Base-by-base conservation (phyloP, 306 rosid genomes). In the Medicago truncatula region DNA sequence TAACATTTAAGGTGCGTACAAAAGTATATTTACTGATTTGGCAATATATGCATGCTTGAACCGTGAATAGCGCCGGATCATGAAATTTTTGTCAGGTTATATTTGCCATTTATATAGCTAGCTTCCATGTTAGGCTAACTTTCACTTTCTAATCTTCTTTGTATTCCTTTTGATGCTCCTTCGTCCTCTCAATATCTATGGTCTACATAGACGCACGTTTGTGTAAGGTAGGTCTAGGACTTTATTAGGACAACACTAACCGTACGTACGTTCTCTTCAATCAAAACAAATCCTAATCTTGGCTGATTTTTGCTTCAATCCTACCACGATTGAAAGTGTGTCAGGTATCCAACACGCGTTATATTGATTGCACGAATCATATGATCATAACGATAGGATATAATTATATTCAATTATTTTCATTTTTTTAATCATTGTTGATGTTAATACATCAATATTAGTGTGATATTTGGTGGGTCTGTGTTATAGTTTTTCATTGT, bases 61-160 rank as follows among this genome's bases (percentile, higher is more conserved):
- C 20, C 49, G 50, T 49, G 47, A 62, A 78, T 62, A 52, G 18
- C 59, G 78, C 15, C n/a, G n/a, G 34, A 73, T 66, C 28, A 74
- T 3, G 15, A 18, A 50, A 20, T 40, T 25, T 3, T 79, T 39
- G 58, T 62, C 28, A 58, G 56, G 58, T 49, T 38, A 36, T 60
- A 61, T 41, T 54, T 62, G 62, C 36, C 38, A 34, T 34, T 34
- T 34, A 34, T 34, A 34, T 80, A 15, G 20, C 44, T 54, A 64
- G 44, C 59, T 53, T 81, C 78, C 40, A 64, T 80, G 86, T 83
- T 86, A 81, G 90, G 87, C 87, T 74, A 73, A 52, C 70, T 76
- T 79, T 89, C 86, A 70, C 81, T 86, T 61, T 89, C 90, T 38
- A 28, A 78, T 62, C 43, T 65, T 70, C 36, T 41, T 11, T 62